These are phyloP conservation scores for Trichocomaceae sp. DNA, from an alignment of 2,329 filamentous ascomycete species.

Conservation along the genomic window DNA sequence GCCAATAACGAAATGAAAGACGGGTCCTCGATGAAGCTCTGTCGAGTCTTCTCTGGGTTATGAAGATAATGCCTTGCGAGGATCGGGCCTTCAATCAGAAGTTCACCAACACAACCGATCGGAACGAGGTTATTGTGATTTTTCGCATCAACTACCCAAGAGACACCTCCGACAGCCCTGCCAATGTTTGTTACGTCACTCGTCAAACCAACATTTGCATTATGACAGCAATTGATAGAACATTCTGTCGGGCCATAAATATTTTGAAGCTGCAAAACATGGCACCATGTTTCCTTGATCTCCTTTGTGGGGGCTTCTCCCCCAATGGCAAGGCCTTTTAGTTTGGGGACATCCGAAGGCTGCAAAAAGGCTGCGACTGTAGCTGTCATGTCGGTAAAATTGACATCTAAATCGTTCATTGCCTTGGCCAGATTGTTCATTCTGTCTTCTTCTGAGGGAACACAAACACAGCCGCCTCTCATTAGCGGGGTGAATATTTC, in stretches of 20 bases:
- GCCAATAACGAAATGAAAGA: slow-evolving; percentile 19
- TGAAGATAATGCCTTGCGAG: slow-evolving; percentile 42
- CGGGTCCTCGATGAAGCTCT: slow-evolving; percentile 33
- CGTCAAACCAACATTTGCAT: slow-evolving; percentile 7
- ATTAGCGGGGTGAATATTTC: slow-evolving; percentile 52
- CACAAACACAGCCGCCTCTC: slow-evolving; percentile 54
- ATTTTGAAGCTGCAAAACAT: slow-evolving; percentile 8
- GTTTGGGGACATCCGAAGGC: slow-evolving; percentile 20
- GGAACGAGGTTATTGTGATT: slow-evolving; percentile 38
- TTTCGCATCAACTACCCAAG: slow-evolving; percentile 43
- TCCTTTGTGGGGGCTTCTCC: slow-evolving; percentile 39
- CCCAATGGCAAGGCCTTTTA: slow-evolving; percentile 37
- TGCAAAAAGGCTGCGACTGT: slow-evolving; percentile 48
- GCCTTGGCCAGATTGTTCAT: slow-evolving; percentile 20
- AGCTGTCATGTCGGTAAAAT: slow-evolving; percentile 55
- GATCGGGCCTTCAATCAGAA: slow-evolving; percentile 37
- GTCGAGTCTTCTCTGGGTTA: slow-evolving; percentile 32
- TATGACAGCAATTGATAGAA: slow-evolving; percentile 13
- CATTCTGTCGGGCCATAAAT: slow-evolving; percentile 13
- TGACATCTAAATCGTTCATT: slow-evolving; percentile 47
- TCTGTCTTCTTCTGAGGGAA: slow-evolving; percentile 48
- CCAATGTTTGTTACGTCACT: slow-evolving; percentile 21
- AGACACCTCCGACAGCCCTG: slow-evolving; percentile 36
- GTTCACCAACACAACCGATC: slow-evolving; percentile 34
- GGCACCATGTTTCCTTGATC: slow-evolving; percentile 20